Evolutionary conservation across 129 eudicot genomes (phyloP).

Genomic region (Gnaphalium uliginosum): DNA sequence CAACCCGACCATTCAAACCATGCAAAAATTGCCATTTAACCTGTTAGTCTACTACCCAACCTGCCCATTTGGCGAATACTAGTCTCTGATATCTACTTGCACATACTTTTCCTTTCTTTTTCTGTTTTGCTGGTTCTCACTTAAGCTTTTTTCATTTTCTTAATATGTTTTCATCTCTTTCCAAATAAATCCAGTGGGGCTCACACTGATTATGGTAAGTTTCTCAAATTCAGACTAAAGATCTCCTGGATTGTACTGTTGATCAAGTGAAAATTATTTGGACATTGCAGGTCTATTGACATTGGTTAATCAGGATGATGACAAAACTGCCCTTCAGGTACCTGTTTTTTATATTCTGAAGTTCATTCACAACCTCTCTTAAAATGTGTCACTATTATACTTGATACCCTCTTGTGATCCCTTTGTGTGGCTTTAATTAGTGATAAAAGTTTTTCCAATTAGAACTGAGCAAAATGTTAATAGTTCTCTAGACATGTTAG

Average conservation of each 20-base stretch:
- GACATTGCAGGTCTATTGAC: conserved; percentile 69
- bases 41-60: background rate
- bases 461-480: background rate
- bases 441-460: background rate
- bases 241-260: conserved; percentile 2
- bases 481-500: background rate
- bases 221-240: conserved; percentile 9
- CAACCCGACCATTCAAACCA: background rate
- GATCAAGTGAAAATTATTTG: conserved; percentile 7
- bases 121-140: conserved; percentile 13
- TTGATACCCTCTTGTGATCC: background rate
- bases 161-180: conserved; percentile 21
- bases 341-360: background rate
- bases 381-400: background rate
- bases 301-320: conserved; percentile 91
- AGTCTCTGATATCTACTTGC: conserved; percentile 5
- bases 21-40: background rate
- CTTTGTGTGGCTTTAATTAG: background rate
- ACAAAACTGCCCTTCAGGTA: conserved; percentile 88
- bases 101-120: background rate
- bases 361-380: background rate
- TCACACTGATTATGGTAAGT: conserved; percentile 91
- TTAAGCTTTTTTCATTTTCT: conserved; percentile 10
- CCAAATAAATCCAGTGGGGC: conserved; percentile 73
- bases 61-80: background rate